Conservation (phyloP, 192 early-diverging fungal species). For the Coemansia sp. region DNA sequence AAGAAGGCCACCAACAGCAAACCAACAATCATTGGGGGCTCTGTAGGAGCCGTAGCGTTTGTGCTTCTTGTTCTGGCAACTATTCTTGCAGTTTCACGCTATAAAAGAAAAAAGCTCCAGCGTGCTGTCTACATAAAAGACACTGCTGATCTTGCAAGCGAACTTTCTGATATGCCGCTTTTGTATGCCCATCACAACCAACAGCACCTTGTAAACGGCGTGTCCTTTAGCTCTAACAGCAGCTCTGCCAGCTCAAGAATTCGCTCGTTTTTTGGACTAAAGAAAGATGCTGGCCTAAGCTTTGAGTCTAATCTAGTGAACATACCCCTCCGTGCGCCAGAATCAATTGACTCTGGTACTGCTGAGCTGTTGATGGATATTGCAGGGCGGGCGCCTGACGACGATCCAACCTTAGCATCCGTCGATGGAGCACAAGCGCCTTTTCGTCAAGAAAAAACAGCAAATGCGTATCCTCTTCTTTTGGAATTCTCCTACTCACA, state of each 20-base stretch:
- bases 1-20: slow-evolving; percentile 29
- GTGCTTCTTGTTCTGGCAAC: slow-evolving; percentile 26
- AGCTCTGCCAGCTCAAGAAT: slow-evolving; percentile 1
- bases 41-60: slow-evolving; percentile 35
- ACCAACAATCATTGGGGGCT: slow-evolving; percentile 44
- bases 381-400: slow-evolving; percentile 34
- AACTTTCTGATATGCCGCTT: slow-evolving; percentile 39
- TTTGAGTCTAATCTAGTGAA: neutral
- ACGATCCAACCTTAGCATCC: slow-evolving; percentile 37
- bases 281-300: neutral
- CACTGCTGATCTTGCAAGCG: slow-evolving; percentile 44
- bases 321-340: slow-evolving; percentile 14
- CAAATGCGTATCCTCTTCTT: slow-evolving; percentile 36
- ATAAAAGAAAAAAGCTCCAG: slow-evolving; percentile 21
- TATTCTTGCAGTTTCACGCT: slow-evolving; percentile 20
- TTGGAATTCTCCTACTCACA: slow-evolving; percentile 14
- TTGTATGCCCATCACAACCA: slow-evolving; percentile 7
- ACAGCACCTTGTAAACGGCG: neutral
- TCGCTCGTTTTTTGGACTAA: slow-evolving; percentile 9
- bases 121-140: slow-evolving; percentile 33
- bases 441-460: slow-evolving; percentile 45
- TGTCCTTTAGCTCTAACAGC: neutral
- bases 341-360: slow-evolving; percentile 31
- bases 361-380: slow-evolving; percentile 48
- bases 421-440: slow-evolving; percentile 26